Evolutionary conservation across 352 stramenopile genomes (phyloP), one percentile per base, ranked within the genome.

Genomic region (Globisporangium irregulare): DNA sequence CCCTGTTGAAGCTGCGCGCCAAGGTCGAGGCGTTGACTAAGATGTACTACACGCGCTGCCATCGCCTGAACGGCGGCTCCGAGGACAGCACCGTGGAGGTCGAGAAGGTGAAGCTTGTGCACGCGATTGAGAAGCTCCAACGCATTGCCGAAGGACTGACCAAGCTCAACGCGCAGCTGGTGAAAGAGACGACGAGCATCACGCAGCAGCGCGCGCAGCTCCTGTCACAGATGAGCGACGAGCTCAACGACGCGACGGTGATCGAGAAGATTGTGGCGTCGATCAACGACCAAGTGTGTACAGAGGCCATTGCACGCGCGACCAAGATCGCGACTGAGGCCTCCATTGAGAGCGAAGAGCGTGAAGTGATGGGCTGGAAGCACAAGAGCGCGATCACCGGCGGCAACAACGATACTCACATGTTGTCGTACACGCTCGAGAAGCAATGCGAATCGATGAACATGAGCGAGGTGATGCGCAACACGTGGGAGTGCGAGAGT

Each of bases 11-110:
- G 64, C 71, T 90, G 53, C 80, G 80, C 20, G 58, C 68, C 55
- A 86, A 84, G 34, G 78, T 90, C 43, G 70, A 78, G n/a, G 69
- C 71, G 43, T 72, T 90, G 22, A 80, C 76, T 32, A 80, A 76
- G 58, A 81, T 88, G 66, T 90, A 90, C 77, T 90, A 86, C 73
- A 77, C 80, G 38, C 81, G 78, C 59, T 85, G 79, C 62, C 79
- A 85, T 63, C 80, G 81, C 22, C 53, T 71, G 46, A 72, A 76
- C n/a, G 65, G 53, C 10, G 70, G 43, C n/a, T 29, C 62, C 0
- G 69, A 76, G 15, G 66, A 62, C 48, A 64, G 50, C 9, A 53
- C 53, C 18, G 61, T 72, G 48, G 50, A 72, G 18, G 77, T 86
- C 32, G 71, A 73, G 60, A 83, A 82, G 50, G 66, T 86, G 18